These are phyloP conservation scores for Sporormia fimetaria DNA, from an alignment of 495 filamentous ascomycete genomes.

Conservation along the genomic window DNA sequence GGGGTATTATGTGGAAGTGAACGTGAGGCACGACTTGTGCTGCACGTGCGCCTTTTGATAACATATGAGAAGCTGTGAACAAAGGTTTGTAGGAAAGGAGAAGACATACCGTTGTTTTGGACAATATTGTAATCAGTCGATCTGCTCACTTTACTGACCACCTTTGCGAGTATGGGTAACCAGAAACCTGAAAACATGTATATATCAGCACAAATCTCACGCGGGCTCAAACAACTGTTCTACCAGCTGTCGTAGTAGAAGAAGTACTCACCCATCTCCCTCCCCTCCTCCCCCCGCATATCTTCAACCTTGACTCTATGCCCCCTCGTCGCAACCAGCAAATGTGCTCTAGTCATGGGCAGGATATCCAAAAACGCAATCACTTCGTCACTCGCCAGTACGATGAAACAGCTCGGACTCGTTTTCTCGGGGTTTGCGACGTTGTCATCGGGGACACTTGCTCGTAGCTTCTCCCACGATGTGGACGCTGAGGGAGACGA, in stretches of 20 bases:
- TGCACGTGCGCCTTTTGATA: slow-evolving; percentile 51
- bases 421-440: slow-evolving; percentile 21
- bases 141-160: slow-evolving; percentile 50
- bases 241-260: background rate
- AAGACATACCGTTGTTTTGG: slow-evolving; percentile 71
- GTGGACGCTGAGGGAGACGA: slow-evolving; percentile 31
- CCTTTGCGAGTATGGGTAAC: slow-evolving; percentile 63
- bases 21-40: slow-evolving; percentile 86
- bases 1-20: slow-evolving; percentile 85
- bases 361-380: slow-evolving; percentile 86
- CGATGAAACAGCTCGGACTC: slow-evolving; percentile 41
- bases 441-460: slow-evolving; percentile 26
- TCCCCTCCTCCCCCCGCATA: slow-evolving; percentile 51
- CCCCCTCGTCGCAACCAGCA: slow-evolving; percentile 59
- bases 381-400: slow-evolving; percentile 60
- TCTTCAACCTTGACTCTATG: slow-evolving; percentile 66
- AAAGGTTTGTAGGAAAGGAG: background rate
- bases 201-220: background rate
- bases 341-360: slow-evolving; percentile 64
- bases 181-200: slow-evolving; percentile 34
- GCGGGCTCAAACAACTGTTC: background rate
- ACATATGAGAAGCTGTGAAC: background rate
- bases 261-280: slow-evolving; percentile 31
- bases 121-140: slow-evolving; percentile 82
- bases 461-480: slow-evolving; percentile 27